phyloP scores from a whole-genome alignment of 371 early-diverging fungal species.

The Lichtheimia ramosa region DNA sequence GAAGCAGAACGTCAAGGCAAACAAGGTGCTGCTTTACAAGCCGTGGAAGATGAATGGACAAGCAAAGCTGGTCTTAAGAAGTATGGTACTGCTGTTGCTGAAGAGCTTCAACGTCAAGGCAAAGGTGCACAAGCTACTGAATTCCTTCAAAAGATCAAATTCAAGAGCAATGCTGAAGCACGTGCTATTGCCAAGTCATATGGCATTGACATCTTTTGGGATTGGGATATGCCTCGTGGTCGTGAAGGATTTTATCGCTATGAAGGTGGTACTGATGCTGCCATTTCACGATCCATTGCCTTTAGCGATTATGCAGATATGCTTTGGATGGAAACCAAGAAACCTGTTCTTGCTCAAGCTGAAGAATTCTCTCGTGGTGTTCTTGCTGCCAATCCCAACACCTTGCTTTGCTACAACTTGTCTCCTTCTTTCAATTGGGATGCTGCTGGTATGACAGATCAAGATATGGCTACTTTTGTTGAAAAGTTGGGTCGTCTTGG shows the following conservation, averaged over 20 bases:
- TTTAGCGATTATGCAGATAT: conserved; percentile 94
- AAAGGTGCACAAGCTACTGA: conserved; percentile 41
- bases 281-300: conserved; percentile 86
- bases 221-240: conserved; percentile 91
- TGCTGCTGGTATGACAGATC: conserved; percentile 92
- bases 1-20: conserved; percentile 80
- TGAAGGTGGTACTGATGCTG: conserved; percentile 92
- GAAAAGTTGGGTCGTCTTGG: conserved; percentile 85
- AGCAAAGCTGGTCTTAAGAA: conserved; percentile 81
- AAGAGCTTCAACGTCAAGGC: conserved; percentile 64
- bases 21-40: conserved; percentile 74
- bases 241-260: conserved; percentile 97
- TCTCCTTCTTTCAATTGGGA: conserved; percentile 99
- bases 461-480: conserved; percentile 85
- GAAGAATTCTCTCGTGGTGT: conserved; percentile 91
- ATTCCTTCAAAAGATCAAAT: conserved; percentile 58
- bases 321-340: conserved; percentile 98
- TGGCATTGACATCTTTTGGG: conserved; percentile 85
- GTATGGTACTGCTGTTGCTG: conserved; percentile 82
- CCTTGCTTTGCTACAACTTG: conserved; percentile 91
- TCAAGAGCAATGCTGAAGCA: conserved; percentile 84
- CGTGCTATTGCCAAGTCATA: conserved; percentile 73
- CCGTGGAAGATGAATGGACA: conserved; percentile 90
- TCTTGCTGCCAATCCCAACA: conserved; percentile 53
- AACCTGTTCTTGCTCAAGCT: conserved; percentile 91